A percentile compares a stretch with the other conserved stretches of the same genome.
Evolutionary conservation across 805 yeast genomes (phyloP).

Genomic region (Candida boidinii): DNA sequence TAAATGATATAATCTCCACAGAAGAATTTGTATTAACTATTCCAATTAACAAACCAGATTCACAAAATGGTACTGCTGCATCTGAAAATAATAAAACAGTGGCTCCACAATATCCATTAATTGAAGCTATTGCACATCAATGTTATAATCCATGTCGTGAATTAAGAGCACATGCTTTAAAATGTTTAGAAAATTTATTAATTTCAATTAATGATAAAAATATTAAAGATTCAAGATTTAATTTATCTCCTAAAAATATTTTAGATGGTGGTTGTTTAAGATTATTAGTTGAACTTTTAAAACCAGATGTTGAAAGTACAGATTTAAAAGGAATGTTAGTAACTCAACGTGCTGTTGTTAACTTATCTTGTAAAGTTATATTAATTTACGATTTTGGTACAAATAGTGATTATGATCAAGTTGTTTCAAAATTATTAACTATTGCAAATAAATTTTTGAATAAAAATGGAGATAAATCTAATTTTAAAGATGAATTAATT

Average conservation of each 20-base stretch:
- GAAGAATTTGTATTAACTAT: conserved; percentile 22
- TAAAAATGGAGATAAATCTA: conserved; percentile 10
- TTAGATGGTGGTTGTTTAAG: conserved; percentile 75
- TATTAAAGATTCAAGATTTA: conserved; percentile 24
- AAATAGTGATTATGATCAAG: conserved; percentile 10
- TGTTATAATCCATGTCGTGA: conserved; percentile 84
- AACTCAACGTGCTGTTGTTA: conserved; percentile 62
- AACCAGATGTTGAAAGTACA: conserved; percentile 52
- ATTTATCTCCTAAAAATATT: conserved; percentile 40
- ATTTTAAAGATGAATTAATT: conserved; percentile 22
- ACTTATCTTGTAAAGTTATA: conserved; percentile 51
- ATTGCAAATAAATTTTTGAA: conserved; percentile 18
- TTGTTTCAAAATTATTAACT: conserved; percentile 18
- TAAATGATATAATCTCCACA: conserved; percentile 29
- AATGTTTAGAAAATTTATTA: conserved; percentile 45
- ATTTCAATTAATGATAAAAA: conserved; percentile 28
- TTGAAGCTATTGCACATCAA: conserved; percentile 82
- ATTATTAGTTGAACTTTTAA: conserved; percentile 54
- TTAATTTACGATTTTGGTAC: conserved; percentile 20
- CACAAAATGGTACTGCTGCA: too few species aligned
- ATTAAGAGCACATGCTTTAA: conserved; percentile 57
- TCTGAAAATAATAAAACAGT: conserved; percentile 19
- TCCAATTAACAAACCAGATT: too few species aligned
- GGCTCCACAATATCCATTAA: conserved; percentile 45
- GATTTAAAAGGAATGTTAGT: conserved; percentile 55